phyloP scores from a whole-genome alignment of 345 rosid species.

The Euclidium syriacum region DNA sequence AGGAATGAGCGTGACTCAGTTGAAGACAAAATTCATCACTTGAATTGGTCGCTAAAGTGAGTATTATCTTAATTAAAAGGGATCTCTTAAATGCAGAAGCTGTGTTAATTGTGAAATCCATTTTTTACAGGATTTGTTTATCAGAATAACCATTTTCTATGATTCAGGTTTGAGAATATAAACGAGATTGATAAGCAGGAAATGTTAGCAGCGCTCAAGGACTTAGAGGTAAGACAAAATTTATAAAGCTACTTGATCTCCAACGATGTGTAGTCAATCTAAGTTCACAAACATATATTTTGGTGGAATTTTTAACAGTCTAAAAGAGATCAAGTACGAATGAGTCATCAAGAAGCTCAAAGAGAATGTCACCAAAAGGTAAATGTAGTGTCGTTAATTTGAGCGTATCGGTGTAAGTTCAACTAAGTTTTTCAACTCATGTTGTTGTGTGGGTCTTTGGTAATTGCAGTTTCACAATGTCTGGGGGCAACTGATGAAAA shows the following conservation, averaged over 20 bases:
- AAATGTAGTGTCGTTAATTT: background rate
- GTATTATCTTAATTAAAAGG: constrained; percentile 20
- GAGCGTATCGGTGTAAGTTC: background rate
- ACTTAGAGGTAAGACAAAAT: constrained; percentile 50
- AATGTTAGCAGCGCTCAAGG: constrained; percentile 32
- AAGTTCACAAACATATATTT: background rate
- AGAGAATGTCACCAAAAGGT: constrained; percentile 74
- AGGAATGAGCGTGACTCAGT: constrained; percentile 81
- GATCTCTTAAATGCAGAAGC: background rate
- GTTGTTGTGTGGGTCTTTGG: background rate
- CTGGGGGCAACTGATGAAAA: constrained; percentile 99
- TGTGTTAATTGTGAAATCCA: background rate
- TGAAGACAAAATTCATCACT: constrained; percentile 80
- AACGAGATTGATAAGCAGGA: constrained; percentile 40
- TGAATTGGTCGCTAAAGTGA: constrained; percentile 81
- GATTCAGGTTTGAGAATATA: constrained; percentile 52
- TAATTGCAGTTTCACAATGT: constrained; percentile 71
- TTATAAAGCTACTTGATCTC: background rate
- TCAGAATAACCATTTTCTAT: background rate
- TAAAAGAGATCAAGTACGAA: constrained; percentile 47
- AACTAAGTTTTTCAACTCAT: background rate
- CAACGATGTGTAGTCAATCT: background rate
- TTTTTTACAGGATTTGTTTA: background rate
- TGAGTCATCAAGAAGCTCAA: constrained; percentile 64
- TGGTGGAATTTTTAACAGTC: constrained; percentile 35